Base-by-base conservation (phyloP, 164 flowering plant species). In the Malania oleifera region DNA sequence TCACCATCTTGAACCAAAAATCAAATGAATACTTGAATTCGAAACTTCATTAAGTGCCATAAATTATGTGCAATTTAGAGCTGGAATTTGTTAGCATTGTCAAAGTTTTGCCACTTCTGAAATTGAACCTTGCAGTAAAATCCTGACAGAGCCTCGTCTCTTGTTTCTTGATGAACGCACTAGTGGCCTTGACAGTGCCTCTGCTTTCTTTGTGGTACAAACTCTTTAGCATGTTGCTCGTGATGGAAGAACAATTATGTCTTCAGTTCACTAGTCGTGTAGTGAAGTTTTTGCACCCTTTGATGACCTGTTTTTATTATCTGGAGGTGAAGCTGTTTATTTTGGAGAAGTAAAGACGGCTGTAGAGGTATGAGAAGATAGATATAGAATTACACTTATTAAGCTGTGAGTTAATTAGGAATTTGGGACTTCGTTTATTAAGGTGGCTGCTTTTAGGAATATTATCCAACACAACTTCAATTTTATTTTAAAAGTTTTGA, bases 261-360 rank as follows among this genome's bases (percentile, higher is more conserved):
- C 85, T 40, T 86, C 96, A 0, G 77, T 89, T 57, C 95, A 89
- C 63, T 95, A 89, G 75, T 91, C 95, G 0, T 87, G 97, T 43
- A 78, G 95, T 56, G 89, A 90, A 63, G 95, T 87, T 5, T 90
- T 87, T 65, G 82, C 80, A 0, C 72, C 76, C 12, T 90, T 87
- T 62, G 92, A 90, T 70, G 84, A 83, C 48, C 77, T 90, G 31
- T 74, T 54, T 60, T 71, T 90, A 23, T 77, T 90, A 4, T 87
- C 97, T 2, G 69, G 82, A 7, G 95, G 97, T 1, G 79, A 85
- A 60, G 59, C 76, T 38, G 80, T 85, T 31, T 87, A 83, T 52
- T 90, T 90, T 71, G 95, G 97, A 47, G 83, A 80, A 48, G 88
- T 91, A 29, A 77, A 77, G 61, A 52, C 19, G 63, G 84, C 91